These are phyloP conservation scores for Trichoderma guizhouense DNA, from an alignment of 2,329 filamentous ascomycete genomes.

Conservation along the genomic window DNA sequence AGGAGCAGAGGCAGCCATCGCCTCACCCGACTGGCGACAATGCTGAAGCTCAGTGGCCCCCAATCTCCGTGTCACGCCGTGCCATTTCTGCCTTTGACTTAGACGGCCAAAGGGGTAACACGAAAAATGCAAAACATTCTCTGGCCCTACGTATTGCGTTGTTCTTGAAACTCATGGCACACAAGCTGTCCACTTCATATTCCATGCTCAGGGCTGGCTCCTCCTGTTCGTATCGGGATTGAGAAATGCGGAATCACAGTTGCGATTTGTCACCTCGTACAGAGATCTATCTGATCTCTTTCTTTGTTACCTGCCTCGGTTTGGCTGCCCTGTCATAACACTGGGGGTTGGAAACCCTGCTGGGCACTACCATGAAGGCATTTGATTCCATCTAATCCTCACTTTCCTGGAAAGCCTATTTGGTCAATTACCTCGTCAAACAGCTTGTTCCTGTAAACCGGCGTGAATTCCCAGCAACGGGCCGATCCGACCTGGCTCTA, in stretches of 20 bases:
- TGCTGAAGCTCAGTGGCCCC: slow-evolving; percentile 14
- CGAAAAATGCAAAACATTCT: slow-evolving; percentile 19
- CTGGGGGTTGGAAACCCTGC: not conserved
- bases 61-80: slow-evolving; percentile 1
- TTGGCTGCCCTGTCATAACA: not conserved
- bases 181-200: not conserved
- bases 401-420: not conserved
- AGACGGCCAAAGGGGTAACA: slow-evolving; percentile 1
- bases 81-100: not conserved
- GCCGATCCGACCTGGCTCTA: slow-evolving; percentile 28
- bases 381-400: not conserved
- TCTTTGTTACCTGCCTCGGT: not conserved
- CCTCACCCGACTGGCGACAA: slow-evolving; percentile 4
- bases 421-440: not conserved
- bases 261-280: slow-evolving; percentile 19
- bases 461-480: slow-evolving; percentile 22
- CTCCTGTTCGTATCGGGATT: not conserved
- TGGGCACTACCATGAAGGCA: not conserved
- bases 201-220: not conserved
- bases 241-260: slow-evolving; percentile 7
- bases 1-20: not conserved
- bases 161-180: not conserved
- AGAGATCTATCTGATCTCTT: slow-evolving; percentile 20
- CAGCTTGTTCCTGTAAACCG: not conserved
- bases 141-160: slow-evolving; percentile 2